A percentile compares a stretch with the other conserved stretches of the same genome.
phyloP scores from a whole-genome alignment of 2,329 filamentous ascomycete genomes.

The Cytospora schulzeri region DNA sequence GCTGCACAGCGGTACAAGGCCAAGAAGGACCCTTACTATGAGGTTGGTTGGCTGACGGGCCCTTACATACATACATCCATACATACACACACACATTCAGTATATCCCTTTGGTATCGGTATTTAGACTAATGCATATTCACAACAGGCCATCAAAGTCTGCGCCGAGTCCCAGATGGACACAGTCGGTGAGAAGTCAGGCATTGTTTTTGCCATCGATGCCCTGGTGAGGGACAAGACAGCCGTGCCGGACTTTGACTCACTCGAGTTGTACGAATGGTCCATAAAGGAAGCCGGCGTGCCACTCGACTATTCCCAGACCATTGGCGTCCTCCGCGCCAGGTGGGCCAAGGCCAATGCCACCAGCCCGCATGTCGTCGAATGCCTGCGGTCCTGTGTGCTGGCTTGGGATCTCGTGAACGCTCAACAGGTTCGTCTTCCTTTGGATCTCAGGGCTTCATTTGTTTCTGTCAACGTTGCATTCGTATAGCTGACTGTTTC shows the following conservation, averaged over 20 bases:
- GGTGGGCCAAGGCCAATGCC: conserved; percentile 56
- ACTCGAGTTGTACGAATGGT: conserved; percentile 59
- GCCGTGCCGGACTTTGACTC: conserved; percentile 52
- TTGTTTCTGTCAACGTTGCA: too few relatives aligned
- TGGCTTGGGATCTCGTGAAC: conserved; percentile 57
- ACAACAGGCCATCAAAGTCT: conserved; percentile 48
- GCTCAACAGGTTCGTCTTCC: conserved; percentile 53
- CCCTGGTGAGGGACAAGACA: conserved; percentile 49
- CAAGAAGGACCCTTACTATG: conserved; percentile 58
- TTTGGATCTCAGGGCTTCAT: background rate
- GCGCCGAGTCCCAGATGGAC: conserved; percentile 56
- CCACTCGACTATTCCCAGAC: conserved; percentile 47
- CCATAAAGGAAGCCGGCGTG: conserved; percentile 39
- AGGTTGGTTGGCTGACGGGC: conserved; percentile 43
- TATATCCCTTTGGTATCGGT: too few relatives aligned
- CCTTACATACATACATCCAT: background rate
- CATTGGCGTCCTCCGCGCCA: conserved; percentile 52
- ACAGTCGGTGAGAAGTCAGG: conserved; percentile 49
- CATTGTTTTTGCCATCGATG: conserved; percentile 47
- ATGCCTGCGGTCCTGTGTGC: conserved; percentile 55
- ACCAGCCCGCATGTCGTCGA: conserved; percentile 45
- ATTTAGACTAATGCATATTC: conserved; percentile 9
- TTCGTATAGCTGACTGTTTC: conserved; percentile 6
- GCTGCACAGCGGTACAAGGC: conserved; percentile 54
- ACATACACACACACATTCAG: too few relatives aligned